A percentile compares a stretch with the other conserved stretches of the same genome.
Evolutionary conservation across 2,329 filamentous ascomycete genomes (phyloP).

Genomic region (Coniella vitis): DNA sequence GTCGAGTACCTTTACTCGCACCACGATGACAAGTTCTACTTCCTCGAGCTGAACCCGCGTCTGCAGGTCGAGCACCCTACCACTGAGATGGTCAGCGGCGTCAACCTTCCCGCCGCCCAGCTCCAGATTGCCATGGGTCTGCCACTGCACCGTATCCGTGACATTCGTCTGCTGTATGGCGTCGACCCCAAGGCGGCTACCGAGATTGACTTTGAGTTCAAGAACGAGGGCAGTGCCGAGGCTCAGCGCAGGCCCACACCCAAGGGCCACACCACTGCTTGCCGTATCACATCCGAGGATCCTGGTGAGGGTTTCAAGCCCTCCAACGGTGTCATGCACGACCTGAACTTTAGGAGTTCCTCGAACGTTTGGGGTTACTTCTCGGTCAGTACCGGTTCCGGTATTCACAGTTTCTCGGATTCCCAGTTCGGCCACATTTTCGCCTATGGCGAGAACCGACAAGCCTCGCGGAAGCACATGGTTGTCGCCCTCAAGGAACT

Average conservation of each 20-base stretch:
- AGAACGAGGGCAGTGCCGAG: slow-evolving; percentile 72
- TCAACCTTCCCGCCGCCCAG: slow-evolving; percentile 94
- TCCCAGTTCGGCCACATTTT: slow-evolving; percentile 99
- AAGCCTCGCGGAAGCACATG: slow-evolving; percentile 97
- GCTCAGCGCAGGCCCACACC: slow-evolving; percentile 84
- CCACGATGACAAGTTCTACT: slow-evolving; percentile 98
- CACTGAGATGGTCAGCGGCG: slow-evolving; percentile 97
- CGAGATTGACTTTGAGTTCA: slow-evolving; percentile 95
- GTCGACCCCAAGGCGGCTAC: slow-evolving; percentile 81
- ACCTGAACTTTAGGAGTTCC: slow-evolving; percentile 96
- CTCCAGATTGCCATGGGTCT: slow-evolving; percentile 99
- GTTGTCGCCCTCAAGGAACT: slow-evolving; percentile 96
- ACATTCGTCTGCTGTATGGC: slow-evolving; percentile 93
- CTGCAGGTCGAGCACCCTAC: slow-evolving; percentile 99
- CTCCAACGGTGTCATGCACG: slow-evolving; percentile 97
- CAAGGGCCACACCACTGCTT: slow-evolving; percentile 96
- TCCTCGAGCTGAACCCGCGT: slow-evolving; percentile 96
- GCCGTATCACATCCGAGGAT: slow-evolving; percentile 98
- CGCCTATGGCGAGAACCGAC: slow-evolving; percentile 95
- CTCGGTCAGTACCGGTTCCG: slow-evolving; percentile 92
- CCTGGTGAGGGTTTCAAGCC: slow-evolving; percentile 99
- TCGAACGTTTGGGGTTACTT: slow-evolving; percentile 99
- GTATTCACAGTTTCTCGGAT: slow-evolving; percentile 98
- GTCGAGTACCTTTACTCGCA: slow-evolving; percentile 99
- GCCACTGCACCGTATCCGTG: slow-evolving; percentile 87